Percentiles rank a stretch among this genome's conserved stretches.
These are phyloP conservation scores for Zygoascus biomembranicola DNA, from an alignment of 805 yeast species.

Conservation along the genomic window DNA sequence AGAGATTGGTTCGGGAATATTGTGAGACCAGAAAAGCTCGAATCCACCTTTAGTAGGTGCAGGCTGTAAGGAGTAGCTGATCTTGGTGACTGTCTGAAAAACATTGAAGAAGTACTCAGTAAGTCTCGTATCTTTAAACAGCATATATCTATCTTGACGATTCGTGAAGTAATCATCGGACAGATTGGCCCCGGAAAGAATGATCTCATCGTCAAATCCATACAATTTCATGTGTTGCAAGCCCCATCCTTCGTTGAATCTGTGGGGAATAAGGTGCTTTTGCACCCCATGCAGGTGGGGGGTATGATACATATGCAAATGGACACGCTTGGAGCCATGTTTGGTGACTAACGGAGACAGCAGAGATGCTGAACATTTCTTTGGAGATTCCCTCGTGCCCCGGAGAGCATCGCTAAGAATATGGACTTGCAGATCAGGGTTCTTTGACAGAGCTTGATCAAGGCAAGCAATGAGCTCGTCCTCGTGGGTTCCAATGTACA, in stretches of 20 bases:
- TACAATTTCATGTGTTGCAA: constrained; percentile 96
- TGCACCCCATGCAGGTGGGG: constrained; percentile 71
- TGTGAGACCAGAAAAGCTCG: constrained; percentile 61
- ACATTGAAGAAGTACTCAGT: constrained; percentile 69
- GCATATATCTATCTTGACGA: constrained; percentile 87
- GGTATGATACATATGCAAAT: constrained; percentile 79
- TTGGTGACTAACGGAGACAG: constrained; percentile 57
- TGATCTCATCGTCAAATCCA: constrained; percentile 86
- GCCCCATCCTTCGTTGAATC: constrained; percentile 87
- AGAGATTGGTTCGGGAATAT: constrained; percentile 51
- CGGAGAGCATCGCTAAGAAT: constrained; percentile 81
- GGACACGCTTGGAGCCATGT: constrained; percentile 60
- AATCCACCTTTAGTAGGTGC: constrained; percentile 38
- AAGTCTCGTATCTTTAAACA: constrained; percentile 48
- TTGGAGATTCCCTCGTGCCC: constrained; percentile 90
- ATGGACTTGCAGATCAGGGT: constrained; percentile 56
- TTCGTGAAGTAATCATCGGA: constrained; percentile 89
- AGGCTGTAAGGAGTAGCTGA: constrained; percentile 60
- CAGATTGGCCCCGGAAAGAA: constrained; percentile 85
- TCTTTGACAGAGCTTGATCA: constrained; percentile 47
- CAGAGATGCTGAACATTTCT: constrained; percentile 65
- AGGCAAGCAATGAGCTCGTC: constrained; percentile 54
- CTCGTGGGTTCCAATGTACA: constrained; percentile 81
- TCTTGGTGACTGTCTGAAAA: constrained; percentile 54
- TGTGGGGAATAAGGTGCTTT: constrained; percentile 59